phyloP scores from a whole-genome alignment of 1,284 basidiomycete genomes.

The Rugosomyces carneus region DNA sequence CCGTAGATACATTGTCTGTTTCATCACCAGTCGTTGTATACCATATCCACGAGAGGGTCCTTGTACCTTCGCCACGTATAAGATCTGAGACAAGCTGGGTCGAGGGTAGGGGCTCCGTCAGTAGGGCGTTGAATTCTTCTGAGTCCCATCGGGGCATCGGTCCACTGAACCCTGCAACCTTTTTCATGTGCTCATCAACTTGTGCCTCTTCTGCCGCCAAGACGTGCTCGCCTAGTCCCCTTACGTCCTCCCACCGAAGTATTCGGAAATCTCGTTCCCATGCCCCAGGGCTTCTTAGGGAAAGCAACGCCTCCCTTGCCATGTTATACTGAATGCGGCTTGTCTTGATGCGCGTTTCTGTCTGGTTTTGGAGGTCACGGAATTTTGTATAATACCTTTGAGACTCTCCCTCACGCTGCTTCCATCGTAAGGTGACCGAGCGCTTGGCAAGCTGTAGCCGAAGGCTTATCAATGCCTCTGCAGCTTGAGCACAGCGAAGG shows the following conservation, averaged over 20 bases:
- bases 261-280: constrained; percentile 1
- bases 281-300: not conserved
- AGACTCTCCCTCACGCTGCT: not conserved
- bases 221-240: not conserved
- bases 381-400: constrained; percentile 1
- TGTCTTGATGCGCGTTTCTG: not conserved
- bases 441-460: constrained; percentile 1
- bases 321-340: not conserved
- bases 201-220: not conserved
- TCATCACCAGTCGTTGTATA: not conserved
- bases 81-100: no score
- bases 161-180: not conserved
- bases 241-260: not conserved
- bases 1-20: not conserved
- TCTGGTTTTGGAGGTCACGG: constrained; percentile 1
- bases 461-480: not conserved
- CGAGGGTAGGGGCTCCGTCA: no score
- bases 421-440: not conserved
- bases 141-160: no score
- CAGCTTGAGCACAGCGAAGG: not conserved
- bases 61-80: not conserved
- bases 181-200: not conserved
- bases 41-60: not conserved
- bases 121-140: no score
- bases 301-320: not conserved